Evolutionary conservation across 2,329 filamentous ascomycete species (phyloP).

Genomic region (Aspergillus pseudoterreus): DNA sequence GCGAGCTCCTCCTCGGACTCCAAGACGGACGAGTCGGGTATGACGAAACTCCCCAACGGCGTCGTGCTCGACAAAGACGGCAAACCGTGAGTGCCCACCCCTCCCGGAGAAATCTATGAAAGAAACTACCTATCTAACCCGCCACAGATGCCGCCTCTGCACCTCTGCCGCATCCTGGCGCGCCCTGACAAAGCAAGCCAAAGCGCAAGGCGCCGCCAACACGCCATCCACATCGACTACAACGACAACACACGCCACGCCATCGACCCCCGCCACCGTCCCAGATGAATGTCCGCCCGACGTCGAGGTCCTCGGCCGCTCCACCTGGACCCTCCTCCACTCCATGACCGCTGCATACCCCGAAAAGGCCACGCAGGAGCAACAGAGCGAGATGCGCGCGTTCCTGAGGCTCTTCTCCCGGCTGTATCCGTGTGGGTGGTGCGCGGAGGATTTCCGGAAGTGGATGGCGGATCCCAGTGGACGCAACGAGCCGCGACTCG

Average conservation of each 20-base stretch:
- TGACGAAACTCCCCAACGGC: constrained; percentile 40
- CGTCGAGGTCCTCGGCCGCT: constrained; percentile 79
- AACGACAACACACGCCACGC: constrained; percentile 30
- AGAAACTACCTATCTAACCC: background rate
- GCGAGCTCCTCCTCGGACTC: constrained; percentile 18
- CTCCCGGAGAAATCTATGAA: background rate
- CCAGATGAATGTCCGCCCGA: constrained; percentile 76
- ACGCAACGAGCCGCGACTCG: constrained; percentile 60
- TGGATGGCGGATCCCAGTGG: constrained; percentile 65
- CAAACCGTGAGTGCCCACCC: constrained; percentile 37
- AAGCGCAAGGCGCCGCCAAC: constrained; percentile 32
- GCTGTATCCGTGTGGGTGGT: constrained; percentile 93
- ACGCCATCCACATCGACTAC: constrained; percentile 17
- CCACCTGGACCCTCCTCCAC: constrained; percentile 91
- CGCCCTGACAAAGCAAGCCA: constrained; percentile 42
- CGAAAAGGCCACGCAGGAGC: constrained; percentile 57
- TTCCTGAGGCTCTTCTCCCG: constrained; percentile 81
- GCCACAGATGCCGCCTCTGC: constrained; percentile 45
- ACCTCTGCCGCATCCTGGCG: constrained; percentile 47
- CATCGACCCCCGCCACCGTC: background rate
- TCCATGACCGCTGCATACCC: constrained; percentile 88
- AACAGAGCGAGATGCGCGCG: constrained; percentile 71
- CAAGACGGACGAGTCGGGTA: constrained; percentile 17
- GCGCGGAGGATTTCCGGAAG: constrained; percentile 81
- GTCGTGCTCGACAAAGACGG: constrained; percentile 49